These are phyloP conservation scores for Amaranthus tricolor DNA, from an alignment of 179 eudicot genomes.

Conservation along the genomic window DNA sequence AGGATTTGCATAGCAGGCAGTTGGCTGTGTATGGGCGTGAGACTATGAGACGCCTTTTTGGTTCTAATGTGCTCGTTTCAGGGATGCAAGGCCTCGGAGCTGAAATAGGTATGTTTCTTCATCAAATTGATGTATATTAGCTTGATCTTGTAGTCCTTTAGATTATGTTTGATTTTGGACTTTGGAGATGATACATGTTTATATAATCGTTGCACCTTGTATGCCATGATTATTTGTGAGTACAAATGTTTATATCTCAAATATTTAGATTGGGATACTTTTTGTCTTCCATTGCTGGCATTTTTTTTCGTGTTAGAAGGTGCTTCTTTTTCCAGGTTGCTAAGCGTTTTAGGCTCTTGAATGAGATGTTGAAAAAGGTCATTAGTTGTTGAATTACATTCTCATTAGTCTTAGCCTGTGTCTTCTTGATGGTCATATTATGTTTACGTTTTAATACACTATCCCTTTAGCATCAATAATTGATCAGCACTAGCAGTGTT, in stretches of 20 bases:
- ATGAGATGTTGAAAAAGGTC: not conserved
- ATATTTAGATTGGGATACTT: not conserved
- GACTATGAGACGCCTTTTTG: constrained; percentile 79
- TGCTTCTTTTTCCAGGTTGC: not conserved
- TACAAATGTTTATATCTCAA: too few relatives aligned
- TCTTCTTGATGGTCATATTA: not conserved
- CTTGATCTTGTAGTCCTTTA: not conserved
- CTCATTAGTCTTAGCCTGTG: not conserved
- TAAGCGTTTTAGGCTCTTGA: not conserved
- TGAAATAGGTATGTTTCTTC: constrained; percentile 58
- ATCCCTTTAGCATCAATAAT: not conserved
- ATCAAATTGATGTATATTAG: not conserved
- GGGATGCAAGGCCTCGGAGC: constrained; percentile 95
- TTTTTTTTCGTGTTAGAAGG: not conserved
- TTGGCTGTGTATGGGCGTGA: constrained; percentile 93
- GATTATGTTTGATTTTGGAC: not conserved
- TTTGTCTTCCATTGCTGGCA: not conserved
- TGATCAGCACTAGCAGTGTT: not conserved
- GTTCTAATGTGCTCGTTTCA: constrained; percentile 71
- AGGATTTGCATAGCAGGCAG: constrained; percentile 96
- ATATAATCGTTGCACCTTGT: not conserved
- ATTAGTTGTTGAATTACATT: not conserved
- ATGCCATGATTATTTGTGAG: not conserved
- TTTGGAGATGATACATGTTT: not conserved
- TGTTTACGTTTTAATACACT: not conserved